Evolutionary conservation across 2,329 filamentous ascomycete species (phyloP).

Genomic region (Onygenales sp.): DNA sequence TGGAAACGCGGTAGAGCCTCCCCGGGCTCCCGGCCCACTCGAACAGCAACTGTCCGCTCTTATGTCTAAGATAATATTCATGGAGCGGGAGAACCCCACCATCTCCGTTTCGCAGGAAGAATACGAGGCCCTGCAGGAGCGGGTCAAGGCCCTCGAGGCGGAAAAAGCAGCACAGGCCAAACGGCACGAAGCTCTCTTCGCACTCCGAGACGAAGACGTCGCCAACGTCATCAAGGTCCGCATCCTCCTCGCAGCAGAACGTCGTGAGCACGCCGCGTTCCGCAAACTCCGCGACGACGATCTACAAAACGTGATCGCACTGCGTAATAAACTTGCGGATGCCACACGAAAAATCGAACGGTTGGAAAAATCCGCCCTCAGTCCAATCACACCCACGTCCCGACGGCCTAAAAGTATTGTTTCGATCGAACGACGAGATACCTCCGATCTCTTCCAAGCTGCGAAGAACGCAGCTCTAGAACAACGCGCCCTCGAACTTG

Average conservation of each 20-base stretch:
- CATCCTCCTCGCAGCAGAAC: constrained; percentile 28
- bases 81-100: constrained; percentile 6
- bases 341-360: constrained; percentile 28
- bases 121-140: constrained; percentile 21
- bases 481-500: constrained; percentile 33
- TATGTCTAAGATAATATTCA: constrained; percentile 7
- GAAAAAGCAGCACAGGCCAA: constrained; percentile 28
- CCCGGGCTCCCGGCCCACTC: constrained; percentile 2
- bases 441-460: constrained; percentile 31
- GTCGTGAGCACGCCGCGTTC: constrained; percentile 29
- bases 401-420: constrained; percentile 19
- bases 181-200: constrained; percentile 32
- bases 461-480: constrained; percentile 34
- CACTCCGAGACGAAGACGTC: constrained; percentile 33
- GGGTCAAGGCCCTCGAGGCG: constrained; percentile 24
- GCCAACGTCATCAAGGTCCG: constrained; percentile 35
- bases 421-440: constrained; percentile 23
- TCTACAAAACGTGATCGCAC: constrained; percentile 28
- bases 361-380: constrained; percentile 10
- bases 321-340: constrained; percentile 31
- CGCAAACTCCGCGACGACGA: constrained; percentile 34
- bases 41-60: constrained; percentile 5
- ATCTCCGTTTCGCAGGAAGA: constrained; percentile 27
- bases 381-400: constrained; percentile 13
- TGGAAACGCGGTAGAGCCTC: background rate